Base-by-base conservation (phyloP, 164 flowering plant genomes). In the Piper longum region DNA sequence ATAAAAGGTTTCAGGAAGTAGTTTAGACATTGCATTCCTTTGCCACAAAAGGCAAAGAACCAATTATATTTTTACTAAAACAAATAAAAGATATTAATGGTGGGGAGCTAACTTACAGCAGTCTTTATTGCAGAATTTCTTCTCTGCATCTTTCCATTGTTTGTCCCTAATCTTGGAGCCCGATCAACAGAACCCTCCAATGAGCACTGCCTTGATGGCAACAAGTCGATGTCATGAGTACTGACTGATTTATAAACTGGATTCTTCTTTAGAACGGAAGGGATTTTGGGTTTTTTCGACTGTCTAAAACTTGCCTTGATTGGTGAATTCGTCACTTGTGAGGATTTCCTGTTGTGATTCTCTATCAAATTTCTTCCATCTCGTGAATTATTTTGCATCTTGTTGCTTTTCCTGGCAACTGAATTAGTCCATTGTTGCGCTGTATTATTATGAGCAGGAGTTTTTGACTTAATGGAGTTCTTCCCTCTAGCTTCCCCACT, bases 31-130 rank as follows among this genome's bases (percentile, higher is more conserved):
- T 48, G 36, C 36, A 26, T 26, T 26, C 36, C 52, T 2, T 14
- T 48, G 9, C 52, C 3, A 26, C 36, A 48, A 48, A 8, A 48
- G 14, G 2, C 48, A 44, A 5, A 48, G 14, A 48, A 8, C 48
- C 48, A 12, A 48, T 9, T 2, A 48, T 5, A 14, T 3, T 9
- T 48, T 5, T 48, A 48, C 52, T 9, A 48, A 48, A 48, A 48
- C 52, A 48, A 48, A 48, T 2, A 48, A 48, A 48, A 5, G 14
- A 48, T 48, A 14, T 9, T 48, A 26, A 48, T 9, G 3, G 14
- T 9, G 52, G 14, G 57, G 42, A 48, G 39, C 36, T 60, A 65
- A 76, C 82, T 78, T 69, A 81, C 84, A 54, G 40, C 65, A 60
- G 65, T 13, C 41, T 68, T 66, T 55, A 64, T 61, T 61, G 56